Base-by-base conservation (phyloP, 1,139 yeast genomes). In the Kodamaea anthophila region DNA sequence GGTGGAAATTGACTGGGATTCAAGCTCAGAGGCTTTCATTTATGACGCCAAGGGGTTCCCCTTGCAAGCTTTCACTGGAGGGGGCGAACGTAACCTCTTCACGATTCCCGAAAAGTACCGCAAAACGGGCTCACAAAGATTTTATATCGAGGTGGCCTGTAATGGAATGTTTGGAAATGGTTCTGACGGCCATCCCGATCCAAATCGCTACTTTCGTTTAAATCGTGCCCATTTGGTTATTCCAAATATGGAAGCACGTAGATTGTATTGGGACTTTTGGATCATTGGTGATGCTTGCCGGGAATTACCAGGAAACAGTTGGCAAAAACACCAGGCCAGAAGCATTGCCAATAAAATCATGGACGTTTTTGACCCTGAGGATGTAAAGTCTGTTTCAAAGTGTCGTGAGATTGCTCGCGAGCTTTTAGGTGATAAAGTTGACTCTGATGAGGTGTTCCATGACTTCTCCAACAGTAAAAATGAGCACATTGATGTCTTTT, bases 131-230 rank as follows among this genome's bases (percentile, higher is more conserved):
- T 47, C 55, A 21, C 65, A 65, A 32, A 70, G 67, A 40, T 85
- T 87, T 46, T 91, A 83, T 55, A 61, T 91, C 34, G 98, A 91
- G 53, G 80, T 86, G 48, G 85, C 94, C 12, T 88, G 96, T 54
- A 91, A 91, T 55, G 94, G 94, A 13, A 87, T 91, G 94, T 83
- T 82, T 55, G 98, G 98, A 18, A 74, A 78, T 42, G 86, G 88
- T 24, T 58, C 56, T 34, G 76, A 70, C 24, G 77, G 81, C 4
- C 56, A 55, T 23, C 82, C 80, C 16, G 74, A 74, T 38, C 85
- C 86, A 6, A 77, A 84, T 53, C 64, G 88, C 33, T 78, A 70
- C 52, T 91, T 86, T 55, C 55, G 69, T 15, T 64, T 91, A 39
- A 60, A 61, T 35, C 61, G 60, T 23, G 94, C 94, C 12, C 96